phyloP scores from a whole-genome alignment of 768 basidiomycete genomes.

The Amanita fuliginea region DNA sequence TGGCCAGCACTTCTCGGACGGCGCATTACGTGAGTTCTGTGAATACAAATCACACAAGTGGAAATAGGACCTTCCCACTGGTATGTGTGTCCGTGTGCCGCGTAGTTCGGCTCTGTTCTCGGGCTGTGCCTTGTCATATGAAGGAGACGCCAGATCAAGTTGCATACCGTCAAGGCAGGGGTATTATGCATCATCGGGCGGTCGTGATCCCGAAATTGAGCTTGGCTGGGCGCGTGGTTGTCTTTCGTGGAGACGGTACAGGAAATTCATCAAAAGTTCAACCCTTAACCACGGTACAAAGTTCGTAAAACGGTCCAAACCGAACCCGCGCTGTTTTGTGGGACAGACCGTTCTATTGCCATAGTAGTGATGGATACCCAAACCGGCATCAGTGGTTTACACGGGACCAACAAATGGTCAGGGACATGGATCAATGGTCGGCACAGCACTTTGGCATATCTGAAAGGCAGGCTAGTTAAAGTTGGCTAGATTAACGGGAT shows the following conservation, averaged over 20 bases:
- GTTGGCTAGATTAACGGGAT: too few relatives aligned
- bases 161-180: not conserved
- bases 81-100: too few relatives aligned
- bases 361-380: not conserved
- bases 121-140: not conserved
- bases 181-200: not conserved
- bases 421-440: too few relatives aligned
- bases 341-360: not conserved
- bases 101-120: not conserved
- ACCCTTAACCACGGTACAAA: not conserved
- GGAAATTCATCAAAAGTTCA: not conserved
- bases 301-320: not conserved
- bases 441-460: too few relatives aligned
- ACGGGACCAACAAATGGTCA: too few relatives aligned
- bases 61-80: not conserved
- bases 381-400: too few relatives aligned
- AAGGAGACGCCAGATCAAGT: not conserved
- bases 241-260: not conserved
- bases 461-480: too few relatives aligned
- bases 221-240: not conserved
- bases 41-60: not conserved
- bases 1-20: not conserved
- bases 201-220: not conserved
- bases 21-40: not conserved
- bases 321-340: not conserved